These are phyloP conservation scores for Sonneratia alba DNA, from an alignment of 345 rosid genomes.

Conservation along the genomic window DNA sequence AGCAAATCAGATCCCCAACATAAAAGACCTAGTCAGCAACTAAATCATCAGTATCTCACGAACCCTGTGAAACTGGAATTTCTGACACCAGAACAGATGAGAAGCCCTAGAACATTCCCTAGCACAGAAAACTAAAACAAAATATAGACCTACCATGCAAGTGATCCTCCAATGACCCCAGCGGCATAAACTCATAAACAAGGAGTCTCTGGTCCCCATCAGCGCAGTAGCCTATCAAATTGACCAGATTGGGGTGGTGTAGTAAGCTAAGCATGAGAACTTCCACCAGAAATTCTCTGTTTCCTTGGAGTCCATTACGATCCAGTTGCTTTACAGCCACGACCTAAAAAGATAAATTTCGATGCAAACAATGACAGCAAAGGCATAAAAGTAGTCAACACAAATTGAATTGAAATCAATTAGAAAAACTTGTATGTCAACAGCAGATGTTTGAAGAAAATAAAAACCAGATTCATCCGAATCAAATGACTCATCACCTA, in stretches of 20 bases:
- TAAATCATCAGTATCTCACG: background rate
- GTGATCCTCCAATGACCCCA: constrained; percentile 94
- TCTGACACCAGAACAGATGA: background rate
- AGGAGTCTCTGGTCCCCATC: constrained; percentile 97
- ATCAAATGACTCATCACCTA: background rate
- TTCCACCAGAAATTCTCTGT: constrained; percentile 95
- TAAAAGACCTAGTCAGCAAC: background rate
- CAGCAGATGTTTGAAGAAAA: background rate
- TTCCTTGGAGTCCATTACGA: constrained; percentile 93
- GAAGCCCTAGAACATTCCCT: background rate
- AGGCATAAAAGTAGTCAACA: background rate
- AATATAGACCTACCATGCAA: constrained; percentile 62
- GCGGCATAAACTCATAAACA: constrained; percentile 91
- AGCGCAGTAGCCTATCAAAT: constrained; percentile 94
- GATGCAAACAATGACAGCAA: background rate
- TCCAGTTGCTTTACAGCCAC: constrained; percentile 95
- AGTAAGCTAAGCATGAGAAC: constrained; percentile 96
- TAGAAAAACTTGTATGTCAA: background rate
- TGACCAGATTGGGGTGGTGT: constrained; percentile 90
- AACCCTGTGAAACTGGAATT: background rate
- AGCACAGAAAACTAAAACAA: background rate
- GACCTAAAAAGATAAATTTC: constrained; percentile 40
- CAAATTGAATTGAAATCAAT: background rate
- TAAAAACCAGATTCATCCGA: background rate
- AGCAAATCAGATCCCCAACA: background rate